Evolutionary conservation across 1,284 basidiomycete species (phyloP), one percentile per base, ranked within the genome.

Genomic region (Vanrija humicola): DNA sequence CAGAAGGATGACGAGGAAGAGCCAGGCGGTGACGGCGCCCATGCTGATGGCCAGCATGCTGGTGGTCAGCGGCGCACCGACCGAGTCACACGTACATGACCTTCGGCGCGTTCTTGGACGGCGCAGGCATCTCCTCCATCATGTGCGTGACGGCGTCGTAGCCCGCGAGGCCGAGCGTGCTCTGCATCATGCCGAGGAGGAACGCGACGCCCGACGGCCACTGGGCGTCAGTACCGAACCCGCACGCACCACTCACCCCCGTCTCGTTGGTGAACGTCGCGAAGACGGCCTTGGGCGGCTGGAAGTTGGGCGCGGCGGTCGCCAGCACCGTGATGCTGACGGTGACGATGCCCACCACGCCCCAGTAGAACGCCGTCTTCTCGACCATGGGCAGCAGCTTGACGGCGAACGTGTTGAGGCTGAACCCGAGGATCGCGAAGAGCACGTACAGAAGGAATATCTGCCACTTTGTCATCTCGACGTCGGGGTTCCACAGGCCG

Each of bases 21-120:
- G 43, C 48, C 66, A 73, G 8, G 59, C 56, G 15, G 55, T 38
- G 0, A 63, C 55, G 0, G 66, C 71, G 21, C 55, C 55, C 5
- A 71, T 64, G 21, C 61, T 54, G 3, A 68, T 61, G 15, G 69
- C 66, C 3, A 65, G 46, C 3, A 73, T 59, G 0, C 85, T 87
- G 81, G 12, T 1, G 4, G 38, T 64, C n/a, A 43, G 18, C 12
- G 34, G 34, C 12, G 9, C 1, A 6, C 5, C 10, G 34, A n/a
- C 2, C 34, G n/a, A 18, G 4, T 5, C 5, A 4, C 39, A 21
- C 19, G 7, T 18, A n/a, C 73, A 76, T 76, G 42, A 69, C 69
- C 3, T 60, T 52, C 0, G 74, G 74, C 7, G 69, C 72, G 42
- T 71, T 66, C 43, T 64, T 62, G 9, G 58, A 39, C 0, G 74